A percentile compares a stretch with the other conserved stretches of the same genome.
phyloP scores from a whole-genome alignment of 2,329 filamentous ascomycete genomes.

The Cladosporium cucumerinum region DNA sequence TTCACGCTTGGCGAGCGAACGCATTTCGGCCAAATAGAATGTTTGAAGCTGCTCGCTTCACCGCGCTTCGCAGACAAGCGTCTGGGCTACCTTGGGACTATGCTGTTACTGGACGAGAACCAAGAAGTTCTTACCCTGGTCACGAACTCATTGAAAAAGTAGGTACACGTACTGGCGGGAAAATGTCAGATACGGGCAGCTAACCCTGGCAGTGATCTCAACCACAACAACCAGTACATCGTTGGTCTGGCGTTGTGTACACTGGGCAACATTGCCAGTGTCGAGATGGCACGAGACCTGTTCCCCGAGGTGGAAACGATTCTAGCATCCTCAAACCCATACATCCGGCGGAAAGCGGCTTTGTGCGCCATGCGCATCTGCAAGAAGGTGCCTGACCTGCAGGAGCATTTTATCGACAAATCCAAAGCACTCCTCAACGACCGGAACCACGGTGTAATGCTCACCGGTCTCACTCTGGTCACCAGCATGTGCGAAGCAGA shows the following conservation, averaged over 20 bases:
- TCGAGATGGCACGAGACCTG: slow-evolving; percentile 97
- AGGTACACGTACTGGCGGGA: slow-evolving; percentile 33
- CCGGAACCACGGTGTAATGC: slow-evolving; percentile 89
- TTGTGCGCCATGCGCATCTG: slow-evolving; percentile 99
- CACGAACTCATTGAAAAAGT: slow-evolving; percentile 98
- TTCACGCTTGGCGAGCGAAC: slow-evolving; percentile 97
- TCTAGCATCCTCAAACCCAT: slow-evolving; percentile 91
- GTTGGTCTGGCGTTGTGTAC: slow-evolving; percentile 95
- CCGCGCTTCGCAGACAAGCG: slow-evolving; percentile 97
- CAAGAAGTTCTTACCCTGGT: slow-evolving; percentile 96
- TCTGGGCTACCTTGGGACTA: slow-evolving; percentile 91
- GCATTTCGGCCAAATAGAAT: slow-evolving; percentile 99
- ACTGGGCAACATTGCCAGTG: slow-evolving; percentile 92
- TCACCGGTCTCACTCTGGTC: slow-evolving; percentile 88
- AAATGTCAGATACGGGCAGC: neutral
- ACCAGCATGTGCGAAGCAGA: slow-evolving; percentile 93
- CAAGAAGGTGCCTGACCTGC: slow-evolving; percentile 92
- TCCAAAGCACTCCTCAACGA: slow-evolving; percentile 83
- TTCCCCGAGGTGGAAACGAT: slow-evolving; percentile 94
- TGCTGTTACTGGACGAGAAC: slow-evolving; percentile 94
- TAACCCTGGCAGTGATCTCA: slow-evolving; percentile 67
- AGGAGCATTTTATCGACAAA: slow-evolving; percentile 96
- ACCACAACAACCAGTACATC: slow-evolving; percentile 97
- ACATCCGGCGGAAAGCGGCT: slow-evolving; percentile 93
- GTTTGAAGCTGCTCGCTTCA: slow-evolving; percentile 92